Percentiles rank a stretch among this genome's conserved stretches.
Evolutionary conservation across 805 yeast species (phyloP).

Genomic region (Pichia californica): DNA sequence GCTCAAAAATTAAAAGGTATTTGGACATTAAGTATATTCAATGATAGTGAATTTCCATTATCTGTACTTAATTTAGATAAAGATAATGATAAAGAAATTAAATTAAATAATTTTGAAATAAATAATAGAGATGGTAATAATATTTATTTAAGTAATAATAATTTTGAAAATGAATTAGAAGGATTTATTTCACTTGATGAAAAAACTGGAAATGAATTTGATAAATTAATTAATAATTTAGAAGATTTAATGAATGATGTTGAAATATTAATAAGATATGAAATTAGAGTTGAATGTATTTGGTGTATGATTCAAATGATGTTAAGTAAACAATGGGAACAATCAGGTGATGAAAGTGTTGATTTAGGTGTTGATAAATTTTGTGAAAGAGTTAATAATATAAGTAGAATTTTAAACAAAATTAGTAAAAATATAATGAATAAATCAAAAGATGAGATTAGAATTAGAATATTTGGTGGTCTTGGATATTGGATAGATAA

Average conservation of each 20-base stretch:
- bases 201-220: conserved; percentile 31
- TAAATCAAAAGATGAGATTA: conserved; percentile 7
- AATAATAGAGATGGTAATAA: not conserved
- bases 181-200: conserved; percentile 24
- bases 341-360: conserved; percentile 11
- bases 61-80: conserved; percentile 3
- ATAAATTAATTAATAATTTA: conserved; percentile 30
- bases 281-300: conserved; percentile 34
- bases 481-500: conserved; percentile 35
- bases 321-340: conserved; percentile 8
- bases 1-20: conserved; percentile 22
- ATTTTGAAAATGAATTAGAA: not conserved
- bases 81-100: not conserved
- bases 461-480: conserved; percentile 14
- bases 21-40: conserved; percentile 23
- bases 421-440: conserved; percentile 6
- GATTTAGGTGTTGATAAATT: conserved; percentile 13
- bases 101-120: not conserved
- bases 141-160: not conserved
- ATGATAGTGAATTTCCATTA: conserved; percentile 7
- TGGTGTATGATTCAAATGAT: conserved; percentile 14
- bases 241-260: conserved; percentile 33
- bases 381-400: conserved; percentile 12
- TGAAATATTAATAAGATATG: conserved; percentile 48
- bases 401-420: conserved; percentile 12